Percentiles rank a stretch among this genome's conserved stretches.
phyloP scores from a whole-genome alignment of 176 grass and related monocot species.

The Triticum urartu region DNA sequence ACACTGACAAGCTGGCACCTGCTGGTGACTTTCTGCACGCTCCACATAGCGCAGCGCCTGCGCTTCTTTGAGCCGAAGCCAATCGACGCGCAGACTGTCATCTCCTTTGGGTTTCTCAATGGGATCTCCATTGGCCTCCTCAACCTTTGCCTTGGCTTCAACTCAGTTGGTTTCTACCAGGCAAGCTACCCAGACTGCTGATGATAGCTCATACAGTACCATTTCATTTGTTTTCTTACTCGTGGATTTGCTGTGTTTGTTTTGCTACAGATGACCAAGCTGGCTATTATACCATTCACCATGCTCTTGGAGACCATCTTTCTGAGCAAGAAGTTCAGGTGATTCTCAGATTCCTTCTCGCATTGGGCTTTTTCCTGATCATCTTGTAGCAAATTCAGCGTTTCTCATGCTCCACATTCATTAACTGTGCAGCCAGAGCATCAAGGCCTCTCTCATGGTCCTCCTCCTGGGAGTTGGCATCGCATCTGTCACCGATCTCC shows the following conservation, averaged over 20 bases:
- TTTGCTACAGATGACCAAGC: slow-evolving; percentile 86
- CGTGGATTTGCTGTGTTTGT: neutral
- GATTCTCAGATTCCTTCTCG: neutral
- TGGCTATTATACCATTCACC: slow-evolving; percentile 99
- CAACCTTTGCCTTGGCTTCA: slow-evolving; percentile 97
- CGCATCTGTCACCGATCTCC: slow-evolving; percentile 82
- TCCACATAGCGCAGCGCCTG: slow-evolving; percentile 73
- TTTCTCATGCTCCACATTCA: neutral
- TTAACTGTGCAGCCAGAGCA: slow-evolving; percentile 60
- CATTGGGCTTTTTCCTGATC: neutral
- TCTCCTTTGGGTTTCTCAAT: slow-evolving; percentile 86
- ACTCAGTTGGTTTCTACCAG: slow-evolving; percentile 97
- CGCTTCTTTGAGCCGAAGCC: slow-evolving; percentile 84
- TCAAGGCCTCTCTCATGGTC: slow-evolving; percentile 76
- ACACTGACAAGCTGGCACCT: slow-evolving; percentile 98
- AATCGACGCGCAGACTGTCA: slow-evolving; percentile 63
- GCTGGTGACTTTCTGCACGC: slow-evolving; percentile 85
- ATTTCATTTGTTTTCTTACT: neutral
- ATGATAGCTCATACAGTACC: too few species aligned
- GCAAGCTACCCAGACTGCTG: slow-evolving; percentile 13
- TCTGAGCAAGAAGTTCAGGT: slow-evolving; percentile 94
- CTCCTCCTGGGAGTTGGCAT: slow-evolving; percentile 83
- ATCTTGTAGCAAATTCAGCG: neutral
- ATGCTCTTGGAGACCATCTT: slow-evolving; percentile 82
- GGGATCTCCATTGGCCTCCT: slow-evolving; percentile 92